phyloP scores from a whole-genome alignment of 805 yeast genomes.

The Saturnispora sanitii region DNA sequence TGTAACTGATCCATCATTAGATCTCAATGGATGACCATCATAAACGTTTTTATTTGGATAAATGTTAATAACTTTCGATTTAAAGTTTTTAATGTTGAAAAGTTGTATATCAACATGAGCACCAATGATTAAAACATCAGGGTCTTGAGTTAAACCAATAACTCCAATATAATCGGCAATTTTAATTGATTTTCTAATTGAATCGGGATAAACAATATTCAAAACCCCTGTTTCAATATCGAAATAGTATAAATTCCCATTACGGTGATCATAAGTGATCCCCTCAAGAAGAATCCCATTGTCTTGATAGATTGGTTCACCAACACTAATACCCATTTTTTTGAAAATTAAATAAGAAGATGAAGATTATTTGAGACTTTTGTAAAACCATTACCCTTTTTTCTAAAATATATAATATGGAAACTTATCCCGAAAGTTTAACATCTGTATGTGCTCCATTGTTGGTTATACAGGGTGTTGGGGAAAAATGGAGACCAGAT shows the following conservation, averaged over 20 bases:
- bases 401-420: constrained; percentile 22
- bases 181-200: constrained; percentile 21
- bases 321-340: constrained; percentile 4
- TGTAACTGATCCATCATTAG: constrained; percentile 79
- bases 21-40: constrained; percentile 34
- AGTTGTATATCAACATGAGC: constrained; percentile 55
- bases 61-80: constrained; percentile 29
- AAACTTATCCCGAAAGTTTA: constrained; percentile 29
- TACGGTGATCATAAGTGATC: constrained; percentile 48
- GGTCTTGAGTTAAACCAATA: constrained; percentile 53
- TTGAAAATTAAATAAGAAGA: no score
- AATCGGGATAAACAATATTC: constrained; percentile 10
- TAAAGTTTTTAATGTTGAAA: constrained; percentile 34
- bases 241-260: constrained; percentile 42
- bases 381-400: not conserved
- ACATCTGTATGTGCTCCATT: constrained; percentile 30
- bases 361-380: no score
- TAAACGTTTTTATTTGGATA: constrained; percentile 32
- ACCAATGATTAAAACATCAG: constrained; percentile 48
- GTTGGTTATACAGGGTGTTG: constrained; percentile 35
- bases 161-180: constrained; percentile 52
- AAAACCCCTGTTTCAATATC: constrained; percentile 35
- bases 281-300: constrained; percentile 54
- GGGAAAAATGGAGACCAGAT: constrained; percentile 4
- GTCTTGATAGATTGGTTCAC: constrained; percentile 20